Evolutionary conservation across 2,329 filamentous ascomycete genomes (phyloP).

Genomic region (Orbilia quercus): DNA sequence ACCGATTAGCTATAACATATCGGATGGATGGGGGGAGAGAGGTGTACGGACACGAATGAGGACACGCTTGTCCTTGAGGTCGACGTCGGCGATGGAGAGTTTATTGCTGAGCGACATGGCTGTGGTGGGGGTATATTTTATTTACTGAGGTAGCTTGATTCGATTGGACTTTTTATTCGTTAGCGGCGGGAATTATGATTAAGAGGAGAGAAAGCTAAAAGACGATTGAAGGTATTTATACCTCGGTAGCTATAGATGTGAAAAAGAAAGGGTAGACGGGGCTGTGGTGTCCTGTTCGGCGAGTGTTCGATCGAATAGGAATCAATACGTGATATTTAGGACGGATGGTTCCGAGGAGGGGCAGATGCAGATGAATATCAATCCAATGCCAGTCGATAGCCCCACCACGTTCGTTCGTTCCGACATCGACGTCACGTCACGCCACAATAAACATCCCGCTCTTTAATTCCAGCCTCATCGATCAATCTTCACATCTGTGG

Average conservation of each 20-base stretch:
- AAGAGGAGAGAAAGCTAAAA: background rate
- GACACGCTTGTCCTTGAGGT: slow-evolving; percentile 98
- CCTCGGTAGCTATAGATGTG: background rate
- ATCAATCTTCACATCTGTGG: too few relatives aligned
- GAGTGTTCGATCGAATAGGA: background rate
- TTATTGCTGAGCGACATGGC: slow-evolving; percentile 98
- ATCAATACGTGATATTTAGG: background rate
- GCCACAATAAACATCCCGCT: background rate
- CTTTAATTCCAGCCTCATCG: too few relatives aligned
- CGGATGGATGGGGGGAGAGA: slow-evolving; percentile 57
- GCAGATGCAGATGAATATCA: background rate
- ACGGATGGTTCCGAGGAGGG: slow-evolving; percentile 3
- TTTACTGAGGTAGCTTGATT: background rate
- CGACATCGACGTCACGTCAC: slow-evolving; percentile 14
- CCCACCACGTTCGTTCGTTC: too few relatives aligned
- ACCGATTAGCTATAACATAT: slow-evolving; percentile 28
- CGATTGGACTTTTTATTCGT: background rate
- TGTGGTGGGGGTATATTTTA: slow-evolving; percentile 1
- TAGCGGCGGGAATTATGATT: background rate
- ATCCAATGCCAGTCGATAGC: too few relatives aligned
- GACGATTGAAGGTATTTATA: slow-evolving; percentile 4
- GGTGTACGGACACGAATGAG: slow-evolving; percentile 83
- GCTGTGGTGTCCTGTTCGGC: too few relatives aligned
- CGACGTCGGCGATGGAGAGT: slow-evolving; percentile 94
- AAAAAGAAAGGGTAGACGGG: too few relatives aligned